These are phyloP conservation scores for Candida namnaoensis DNA, from an alignment of 805 yeast genomes.

Conservation along the genomic window DNA sequence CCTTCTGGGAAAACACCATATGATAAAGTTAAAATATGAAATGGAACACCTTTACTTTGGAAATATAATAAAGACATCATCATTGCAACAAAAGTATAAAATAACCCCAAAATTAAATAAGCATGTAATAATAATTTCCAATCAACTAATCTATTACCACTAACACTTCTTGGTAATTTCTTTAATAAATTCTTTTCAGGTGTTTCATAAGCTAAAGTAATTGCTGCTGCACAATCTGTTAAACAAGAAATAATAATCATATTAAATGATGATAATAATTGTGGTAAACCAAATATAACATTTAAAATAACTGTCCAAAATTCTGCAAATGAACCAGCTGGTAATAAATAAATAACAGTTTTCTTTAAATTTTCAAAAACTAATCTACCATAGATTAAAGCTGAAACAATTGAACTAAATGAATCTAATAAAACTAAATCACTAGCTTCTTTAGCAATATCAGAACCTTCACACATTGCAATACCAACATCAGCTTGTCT, in stretches of 20 bases:
- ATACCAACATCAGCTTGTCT: constrained; percentile 81
- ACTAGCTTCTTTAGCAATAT: constrained; percentile 17
- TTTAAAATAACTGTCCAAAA: constrained; percentile 41
- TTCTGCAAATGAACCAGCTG: constrained; percentile 45
- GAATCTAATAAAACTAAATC: constrained; percentile 16
- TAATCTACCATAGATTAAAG: constrained; percentile 32
- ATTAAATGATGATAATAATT: constrained; percentile 35
- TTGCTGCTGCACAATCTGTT: constrained; percentile 38
- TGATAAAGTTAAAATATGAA: constrained; percentile 24
- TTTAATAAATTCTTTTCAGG: constrained; percentile 32
- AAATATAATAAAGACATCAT: constrained; percentile 29
- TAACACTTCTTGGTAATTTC: constrained; percentile 32
- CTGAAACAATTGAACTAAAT: constrained; percentile 24
- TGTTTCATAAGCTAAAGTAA: constrained; percentile 33
- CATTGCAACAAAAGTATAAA: constrained; percentile 30
- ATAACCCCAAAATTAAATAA: constrained; percentile 33
- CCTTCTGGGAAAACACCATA: constrained; percentile 23
- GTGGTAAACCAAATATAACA: constrained; percentile 41
- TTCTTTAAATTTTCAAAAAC: constrained; percentile 42
- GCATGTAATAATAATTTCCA: constrained; percentile 30
- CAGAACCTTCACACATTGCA: constrained; percentile 42
- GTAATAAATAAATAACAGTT: constrained; percentile 36
- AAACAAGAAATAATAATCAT: constrained; percentile 43
- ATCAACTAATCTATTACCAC: constrained; percentile 32
- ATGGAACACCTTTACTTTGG: constrained; percentile 25